phyloP scores from a whole-genome alignment of 2,329 filamentous ascomycete genomes.

The Sporothrix humicola region DNA sequence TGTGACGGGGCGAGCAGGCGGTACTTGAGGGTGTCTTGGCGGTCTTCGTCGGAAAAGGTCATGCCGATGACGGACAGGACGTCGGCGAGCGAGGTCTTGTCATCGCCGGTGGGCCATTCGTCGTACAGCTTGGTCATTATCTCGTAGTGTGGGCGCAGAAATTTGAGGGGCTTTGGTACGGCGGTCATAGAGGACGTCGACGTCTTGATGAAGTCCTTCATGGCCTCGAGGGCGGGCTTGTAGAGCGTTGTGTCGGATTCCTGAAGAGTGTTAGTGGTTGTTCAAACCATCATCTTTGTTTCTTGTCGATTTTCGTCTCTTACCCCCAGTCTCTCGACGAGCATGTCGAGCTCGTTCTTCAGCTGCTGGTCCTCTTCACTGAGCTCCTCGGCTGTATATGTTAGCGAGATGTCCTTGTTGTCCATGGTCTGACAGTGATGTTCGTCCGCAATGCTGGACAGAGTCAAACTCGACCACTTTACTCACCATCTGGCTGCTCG shows the following conservation, averaged over 20 bases:
- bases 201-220: slow-evolving; percentile 98
- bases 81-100: slow-evolving; percentile 91
- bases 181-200: slow-evolving; percentile 99
- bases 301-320: slow-evolving; percentile 5
- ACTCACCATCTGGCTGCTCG: slow-evolving; percentile 53
- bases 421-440: slow-evolving; percentile 21
- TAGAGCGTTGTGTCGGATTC: slow-evolving; percentile 88
- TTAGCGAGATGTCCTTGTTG: too few relatives aligned
- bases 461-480: neutral
- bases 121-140: slow-evolving; percentile 86
- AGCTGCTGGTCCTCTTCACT: slow-evolving; percentile 98
- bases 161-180: slow-evolving; percentile 97
- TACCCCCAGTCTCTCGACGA: slow-evolving; percentile 92
- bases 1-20: slow-evolving; percentile 85
- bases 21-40: slow-evolving; percentile 95
- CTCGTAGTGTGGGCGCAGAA: slow-evolving; percentile 95
- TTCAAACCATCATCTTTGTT: neutral
- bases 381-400: slow-evolving; percentile 73
- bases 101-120: slow-evolving; percentile 79
- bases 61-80: slow-evolving; percentile 97
- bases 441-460: slow-evolving; percentile 13
- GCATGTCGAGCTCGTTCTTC: slow-evolving; percentile 97
- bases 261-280: slow-evolving; percentile 51
- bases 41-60: slow-evolving; percentile 97
- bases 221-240: slow-evolving; percentile 89